phyloP scores from a whole-genome alignment of 805 yeast species.

The Sugiyamaella boreocaroliniensis region DNA sequence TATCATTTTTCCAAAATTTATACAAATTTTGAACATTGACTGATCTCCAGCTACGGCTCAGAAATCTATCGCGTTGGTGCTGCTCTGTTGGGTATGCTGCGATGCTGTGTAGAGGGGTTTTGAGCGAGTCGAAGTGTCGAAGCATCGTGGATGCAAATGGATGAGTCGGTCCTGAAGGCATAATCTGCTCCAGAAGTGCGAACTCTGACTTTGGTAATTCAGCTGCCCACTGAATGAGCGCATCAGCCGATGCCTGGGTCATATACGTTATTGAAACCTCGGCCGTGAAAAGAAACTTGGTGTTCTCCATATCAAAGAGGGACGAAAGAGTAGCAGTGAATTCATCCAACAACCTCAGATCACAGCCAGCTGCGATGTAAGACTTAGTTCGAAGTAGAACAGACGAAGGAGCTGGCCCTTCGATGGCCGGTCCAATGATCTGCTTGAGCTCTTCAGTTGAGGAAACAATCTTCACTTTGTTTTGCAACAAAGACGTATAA shows the following conservation, averaged over 20 bases:
- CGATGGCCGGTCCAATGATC: conserved; percentile 36
- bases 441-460: conserved; percentile 40
- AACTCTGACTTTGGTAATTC: conserved; percentile 49
- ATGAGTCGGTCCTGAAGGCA: conserved; percentile 56
- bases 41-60: conserved; percentile 37
- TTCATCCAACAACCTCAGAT: conserved; percentile 45
- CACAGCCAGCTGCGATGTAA: conserved; percentile 61
- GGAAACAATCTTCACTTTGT: conserved; percentile 48
- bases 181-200: conserved; percentile 60
- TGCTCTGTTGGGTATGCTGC: conserved; percentile 44
- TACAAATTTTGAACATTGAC: conserved; percentile 43
- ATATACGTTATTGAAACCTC: conserved; percentile 81
- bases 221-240: conserved; percentile 44
- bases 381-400: conserved; percentile 28
- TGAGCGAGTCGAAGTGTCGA: conserved; percentile 56
- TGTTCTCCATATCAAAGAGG: conserved; percentile 13
- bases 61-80: conserved; percentile 48
- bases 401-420: not conserved
- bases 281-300: conserved; percentile 51
- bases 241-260: conserved; percentile 60
- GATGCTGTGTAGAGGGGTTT: conserved; percentile 66
- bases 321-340: conserved; percentile 21
- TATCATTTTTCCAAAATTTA: conserved; percentile 49
- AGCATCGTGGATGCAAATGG: conserved; percentile 73
- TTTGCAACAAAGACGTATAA: conserved; percentile 58